A percentile compares a stretch with the other conserved stretches of the same genome.
Evolutionary conservation across 208 protist genomes (phyloP).

Genomic region (Entamoeba histolytica): DNA sequence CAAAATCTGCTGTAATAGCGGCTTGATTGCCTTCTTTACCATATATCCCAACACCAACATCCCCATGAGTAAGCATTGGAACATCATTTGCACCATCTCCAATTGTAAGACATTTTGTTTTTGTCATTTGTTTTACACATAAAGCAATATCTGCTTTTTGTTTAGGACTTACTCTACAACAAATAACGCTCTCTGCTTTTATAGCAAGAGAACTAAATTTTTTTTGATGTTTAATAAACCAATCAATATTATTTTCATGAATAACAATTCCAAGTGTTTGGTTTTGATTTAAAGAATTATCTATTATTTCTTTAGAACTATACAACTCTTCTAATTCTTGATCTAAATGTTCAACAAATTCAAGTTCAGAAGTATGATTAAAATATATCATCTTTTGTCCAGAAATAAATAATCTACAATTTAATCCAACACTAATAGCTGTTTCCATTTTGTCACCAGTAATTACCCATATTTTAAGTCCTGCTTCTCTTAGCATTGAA

Average conservation of each 20-base stretch:
- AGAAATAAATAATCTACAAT: constrained; percentile 40
- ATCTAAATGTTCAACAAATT: not conserved
- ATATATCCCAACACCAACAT: constrained; percentile 18
- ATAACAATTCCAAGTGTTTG: not conserved
- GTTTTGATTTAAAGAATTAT: not conserved
- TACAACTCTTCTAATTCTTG: not conserved
- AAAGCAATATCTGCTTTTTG: constrained; percentile 15
- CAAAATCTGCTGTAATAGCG: constrained; percentile 16
- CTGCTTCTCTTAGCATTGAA: constrained; percentile 32
- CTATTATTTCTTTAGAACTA: not conserved
- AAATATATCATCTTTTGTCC: not conserved
- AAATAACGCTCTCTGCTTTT: not conserved
- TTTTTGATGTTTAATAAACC: not conserved
- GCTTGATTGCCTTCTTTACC: constrained; percentile 20
- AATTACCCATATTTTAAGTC: constrained; percentile 76
- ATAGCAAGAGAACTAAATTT: not conserved
- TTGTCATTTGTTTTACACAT: not conserved
- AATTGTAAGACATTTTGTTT: constrained; percentile 7
- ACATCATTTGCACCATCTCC: constrained; percentile 27
- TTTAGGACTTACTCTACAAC: not conserved
- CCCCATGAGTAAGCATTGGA: constrained; percentile 10
- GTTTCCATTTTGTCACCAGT: constrained; percentile 75
- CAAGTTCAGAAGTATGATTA: not conserved
- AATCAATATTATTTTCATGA: not conserved
- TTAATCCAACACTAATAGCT: constrained; percentile 82